Evolutionary conservation across 1,139 yeast species (phyloP).

Genomic region (Yamadazyma pseudoaaseri): DNA sequence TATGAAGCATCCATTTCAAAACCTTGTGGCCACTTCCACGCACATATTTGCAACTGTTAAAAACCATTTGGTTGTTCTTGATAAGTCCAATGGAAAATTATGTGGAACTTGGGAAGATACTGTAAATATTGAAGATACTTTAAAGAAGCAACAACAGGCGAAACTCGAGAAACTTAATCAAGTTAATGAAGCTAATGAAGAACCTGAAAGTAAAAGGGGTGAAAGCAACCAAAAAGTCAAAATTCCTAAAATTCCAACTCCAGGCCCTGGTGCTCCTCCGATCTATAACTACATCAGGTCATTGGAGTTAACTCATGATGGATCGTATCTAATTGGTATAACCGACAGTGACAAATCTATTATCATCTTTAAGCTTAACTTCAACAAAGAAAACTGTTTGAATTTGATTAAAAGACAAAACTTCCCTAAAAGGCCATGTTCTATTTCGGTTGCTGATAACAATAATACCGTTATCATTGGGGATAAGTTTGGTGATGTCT

Average conservation of each 20-base stretch:
- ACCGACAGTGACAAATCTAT: conserved; percentile 85
- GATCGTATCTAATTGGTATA: conserved; percentile 58
- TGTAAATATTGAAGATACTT: conserved; percentile 39
- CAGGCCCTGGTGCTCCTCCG: conserved; percentile 69
- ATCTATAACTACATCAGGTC: conserved; percentile 66
- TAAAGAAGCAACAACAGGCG: conserved; percentile 46
- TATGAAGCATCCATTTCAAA: conserved; percentile 73
- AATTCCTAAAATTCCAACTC: conserved; percentile 56
- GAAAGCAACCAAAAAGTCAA: conserved; percentile 30
- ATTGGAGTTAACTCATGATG: conserved; percentile 49
- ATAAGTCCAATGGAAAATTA: conserved; percentile 26
- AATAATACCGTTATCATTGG: conserved; percentile 63
- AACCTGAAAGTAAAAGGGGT: conserved; percentile 25
- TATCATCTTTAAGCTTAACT: conserved; percentile 53
- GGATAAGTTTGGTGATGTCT: conserved; percentile 98
- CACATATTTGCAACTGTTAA: conserved; percentile 56
- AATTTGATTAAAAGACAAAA: conserved; percentile 65
- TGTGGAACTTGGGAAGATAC: conserved; percentile 62
- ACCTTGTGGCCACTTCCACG: conserved; percentile 43
- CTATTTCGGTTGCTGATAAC: conserved; percentile 60
- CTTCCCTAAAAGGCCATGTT: conserved; percentile 88
- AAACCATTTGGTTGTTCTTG: conserved; percentile 54
- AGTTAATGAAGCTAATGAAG: conserved; percentile 13
- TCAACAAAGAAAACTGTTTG: conserved; percentile 33
- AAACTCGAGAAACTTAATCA: conserved; percentile 24